These are phyloP conservation scores for Escovopsis sp. DNA, from an alignment of 2,329 filamentous ascomycete genomes.

Conservation along the genomic window DNA sequence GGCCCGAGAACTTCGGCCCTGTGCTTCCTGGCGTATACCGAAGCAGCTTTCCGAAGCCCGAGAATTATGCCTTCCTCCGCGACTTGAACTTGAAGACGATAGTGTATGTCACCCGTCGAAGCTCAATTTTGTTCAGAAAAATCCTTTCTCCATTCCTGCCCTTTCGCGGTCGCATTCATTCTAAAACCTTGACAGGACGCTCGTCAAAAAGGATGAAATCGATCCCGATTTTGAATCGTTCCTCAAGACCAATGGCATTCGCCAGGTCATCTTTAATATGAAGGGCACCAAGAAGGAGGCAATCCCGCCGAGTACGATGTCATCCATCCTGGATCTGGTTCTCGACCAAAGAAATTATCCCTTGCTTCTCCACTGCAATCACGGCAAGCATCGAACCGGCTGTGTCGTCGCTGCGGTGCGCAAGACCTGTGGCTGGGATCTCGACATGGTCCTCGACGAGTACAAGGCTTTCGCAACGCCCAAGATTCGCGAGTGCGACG, in stretches of 20 bases:
- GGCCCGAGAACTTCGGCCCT: conserved; percentile 59
- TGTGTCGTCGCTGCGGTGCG: conserved; percentile 74
- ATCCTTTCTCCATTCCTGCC: too few relatives aligned
- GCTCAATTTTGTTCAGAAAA: too few relatives aligned
- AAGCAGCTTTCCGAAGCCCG: conserved; percentile 60
- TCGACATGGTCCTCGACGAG: conserved; percentile 50
- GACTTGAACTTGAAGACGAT: conserved; percentile 62
- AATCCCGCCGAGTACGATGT: conserved; percentile 53
- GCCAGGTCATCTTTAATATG: conserved; percentile 61
- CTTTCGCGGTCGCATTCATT: too few relatives aligned
- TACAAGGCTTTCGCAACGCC: conserved; percentile 51
- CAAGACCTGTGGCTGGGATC: conserved; percentile 53
- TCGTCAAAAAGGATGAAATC: conserved; percentile 46
- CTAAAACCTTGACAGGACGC: conserved; percentile 27
- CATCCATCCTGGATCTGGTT: conserved; percentile 53
- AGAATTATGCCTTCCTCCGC: conserved; percentile 56
- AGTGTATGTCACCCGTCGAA: conserved; percentile 40
- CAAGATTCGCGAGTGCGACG: conserved; percentile 44
- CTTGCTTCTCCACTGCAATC: conserved; percentile 81
- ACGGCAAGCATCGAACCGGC: conserved; percentile 84
- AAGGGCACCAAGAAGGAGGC: conserved; percentile 74
- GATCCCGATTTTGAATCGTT: conserved; percentile 41
- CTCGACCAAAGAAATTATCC: conserved; percentile 63
- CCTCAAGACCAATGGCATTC: conserved; percentile 49
- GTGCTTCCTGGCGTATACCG: conserved; percentile 64